phyloP scores from a whole-genome alignment of 1,284 basidiomycete genomes.

The Neonothopanus nambi region DNA sequence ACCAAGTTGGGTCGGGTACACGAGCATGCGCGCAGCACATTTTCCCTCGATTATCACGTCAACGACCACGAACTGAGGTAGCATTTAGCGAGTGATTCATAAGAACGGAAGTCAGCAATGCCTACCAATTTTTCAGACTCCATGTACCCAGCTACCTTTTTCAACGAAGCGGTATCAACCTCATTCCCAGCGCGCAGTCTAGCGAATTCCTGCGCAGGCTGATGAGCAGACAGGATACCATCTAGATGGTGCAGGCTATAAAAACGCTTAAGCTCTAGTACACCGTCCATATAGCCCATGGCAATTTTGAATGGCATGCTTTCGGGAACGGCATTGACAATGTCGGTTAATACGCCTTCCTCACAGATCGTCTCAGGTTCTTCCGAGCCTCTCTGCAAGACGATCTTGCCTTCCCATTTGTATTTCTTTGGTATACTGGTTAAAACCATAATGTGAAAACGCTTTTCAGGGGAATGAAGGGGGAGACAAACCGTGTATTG shows the following conservation, averaged over 20 bases:
- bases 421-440: slow-evolving; percentile 7
- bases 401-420: slow-evolving; percentile 11
- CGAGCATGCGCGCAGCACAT: slow-evolving; percentile 35
- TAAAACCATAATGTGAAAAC: background rate
- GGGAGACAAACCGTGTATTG: background rate
- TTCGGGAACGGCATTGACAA: background rate
- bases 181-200: slow-evolving; percentile 40
- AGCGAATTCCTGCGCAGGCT: slow-evolving; percentile 51
- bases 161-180: slow-evolving; percentile 35
- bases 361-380: slow-evolving; percentile 1
- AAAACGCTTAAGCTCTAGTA: slow-evolving; percentile 2
- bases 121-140: slow-evolving; percentile 42
- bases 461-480: too few relatives aligned
- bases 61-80: slow-evolving; percentile 48
- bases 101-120: background rate
- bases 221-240: slow-evolving; percentile 23
- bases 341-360: slow-evolving; percentile 2
- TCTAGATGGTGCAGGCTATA: slow-evolving; percentile 2
- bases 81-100: slow-evolving; percentile 9
- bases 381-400: background rate
- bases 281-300: slow-evolving; percentile 4
- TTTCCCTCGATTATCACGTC: slow-evolving; percentile 46
- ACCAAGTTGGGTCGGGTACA: background rate
- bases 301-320: slow-evolving; percentile 15
- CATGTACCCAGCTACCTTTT: slow-evolving; percentile 48